Base-by-base conservation (phyloP, 768 basidiomycete genomes). In the Auricularia sp. region DNA sequence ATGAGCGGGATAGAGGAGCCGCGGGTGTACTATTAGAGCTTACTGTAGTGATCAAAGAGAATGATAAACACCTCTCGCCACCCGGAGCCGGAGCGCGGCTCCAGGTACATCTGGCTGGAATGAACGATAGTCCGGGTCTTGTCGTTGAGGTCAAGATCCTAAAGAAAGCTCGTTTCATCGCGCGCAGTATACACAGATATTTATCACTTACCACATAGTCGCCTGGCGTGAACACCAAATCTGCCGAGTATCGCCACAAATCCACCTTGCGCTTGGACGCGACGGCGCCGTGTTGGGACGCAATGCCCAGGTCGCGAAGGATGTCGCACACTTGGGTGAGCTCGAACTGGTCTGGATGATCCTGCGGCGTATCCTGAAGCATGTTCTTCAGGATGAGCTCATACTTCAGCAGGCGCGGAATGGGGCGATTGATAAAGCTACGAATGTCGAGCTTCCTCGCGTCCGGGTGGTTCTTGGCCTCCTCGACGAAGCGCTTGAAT, bases 21-120 rank as follows among this genome's bases (percentile, higher is more conserved):
- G 24, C 73, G 44, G 77, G 18, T 33, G 61, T 29, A 63, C 65
- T 36, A 37, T n/a, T 29, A 16, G 14, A 34, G 77, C 91, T 75
- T 65, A 93, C 94, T 75, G 70, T 98, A 99, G 70, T 98, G 94
- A 74, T 99, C 97, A 70, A 99, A 97, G 2, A 99, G 78, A 63
- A 98, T 80, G 6, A 96, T 89, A 67, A 87, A 90, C 8, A 96
- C 81, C 74, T 98, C 94, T 51, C 85, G 86, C 92, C 93, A 96
- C 51, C 88, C 90, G 67, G 94, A 85, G 11, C 90, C 92, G 37
- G 87, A 87, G 66, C 96, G 94, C 18, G 93, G 90, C 69, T 94
- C 92, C 61, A 94, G 83, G 63, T 89, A 81, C 35, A 98, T 77
- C 68, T 87, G 91, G 6, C 94, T 88, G 1, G 88, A 84, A 71